Evolutionary conservation across 1,139 yeast genomes (phyloP).

Genomic region (Starmera stellimalicola): DNA sequence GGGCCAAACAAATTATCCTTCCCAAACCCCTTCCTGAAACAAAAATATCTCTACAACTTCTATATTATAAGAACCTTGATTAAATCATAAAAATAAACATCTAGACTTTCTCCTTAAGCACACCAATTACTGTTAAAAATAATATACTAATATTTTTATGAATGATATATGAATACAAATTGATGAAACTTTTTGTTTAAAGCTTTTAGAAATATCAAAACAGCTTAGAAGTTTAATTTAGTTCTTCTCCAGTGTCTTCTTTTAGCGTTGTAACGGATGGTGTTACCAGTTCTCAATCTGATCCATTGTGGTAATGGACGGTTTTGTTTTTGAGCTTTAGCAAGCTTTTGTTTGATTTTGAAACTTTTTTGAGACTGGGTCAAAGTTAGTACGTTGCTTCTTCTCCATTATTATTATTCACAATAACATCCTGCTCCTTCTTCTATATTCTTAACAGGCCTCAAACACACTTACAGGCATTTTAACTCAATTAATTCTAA

Average conservation of each 20-base stretch:
- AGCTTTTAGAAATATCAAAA: too few relatives aligned
- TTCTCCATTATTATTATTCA: neutral
- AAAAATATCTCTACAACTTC: too few relatives aligned
- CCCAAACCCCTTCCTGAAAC: too few relatives aligned
- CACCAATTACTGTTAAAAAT: too few relatives aligned
- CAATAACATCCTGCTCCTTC: neutral
- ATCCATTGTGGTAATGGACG: constrained; percentile 99
- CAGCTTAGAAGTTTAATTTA: constrained; percentile 86
- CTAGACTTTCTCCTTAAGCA: neutral
- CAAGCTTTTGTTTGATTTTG: constrained; percentile 97
- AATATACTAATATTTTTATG: too few relatives aligned
- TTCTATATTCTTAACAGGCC: too few relatives aligned
- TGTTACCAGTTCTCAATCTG: constrained; percentile 98
- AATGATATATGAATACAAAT: too few relatives aligned
- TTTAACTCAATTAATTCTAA: constrained; percentile 14
- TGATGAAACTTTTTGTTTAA: too few relatives aligned
- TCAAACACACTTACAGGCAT: constrained; percentile 20
- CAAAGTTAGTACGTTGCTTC: constrained; percentile 11
- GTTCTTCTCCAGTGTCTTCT: constrained; percentile 99
- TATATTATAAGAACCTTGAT: neutral
- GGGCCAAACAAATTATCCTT: too few relatives aligned
- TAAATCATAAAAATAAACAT: neutral
- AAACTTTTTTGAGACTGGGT: constrained; percentile 89
- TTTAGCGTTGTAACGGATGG: constrained; percentile 98
- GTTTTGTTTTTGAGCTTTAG: constrained; percentile 98